Percentiles rank a stretch among this genome's conserved stretches.
Conservation (phyloP, 495 filamentous ascomycete genomes). For the Chaetomidium leptoderma region DNA sequence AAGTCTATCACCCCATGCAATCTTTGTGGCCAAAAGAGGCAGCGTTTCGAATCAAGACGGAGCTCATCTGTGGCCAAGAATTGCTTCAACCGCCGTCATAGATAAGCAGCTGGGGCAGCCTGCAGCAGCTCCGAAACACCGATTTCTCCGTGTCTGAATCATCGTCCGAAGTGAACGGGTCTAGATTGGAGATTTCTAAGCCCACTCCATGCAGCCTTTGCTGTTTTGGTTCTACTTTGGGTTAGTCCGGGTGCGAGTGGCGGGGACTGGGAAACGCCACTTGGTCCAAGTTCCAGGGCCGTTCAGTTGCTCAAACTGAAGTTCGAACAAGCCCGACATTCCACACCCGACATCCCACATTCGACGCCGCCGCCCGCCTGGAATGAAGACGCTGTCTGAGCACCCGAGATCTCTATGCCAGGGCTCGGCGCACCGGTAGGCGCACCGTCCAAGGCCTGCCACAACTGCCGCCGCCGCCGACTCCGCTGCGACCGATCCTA, state of each 20-base stretch:
- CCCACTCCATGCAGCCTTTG: constrained; percentile 10
- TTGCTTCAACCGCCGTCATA: too few species aligned
- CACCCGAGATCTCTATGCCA: constrained; percentile 8
- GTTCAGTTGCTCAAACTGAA: too few species aligned
- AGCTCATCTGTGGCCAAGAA: too few species aligned
- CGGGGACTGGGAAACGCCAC: background rate
- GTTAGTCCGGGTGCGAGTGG: background rate
- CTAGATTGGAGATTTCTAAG: too few species aligned
- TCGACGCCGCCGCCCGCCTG: background rate
- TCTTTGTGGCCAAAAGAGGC: background rate
- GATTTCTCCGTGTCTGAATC: too few species aligned
- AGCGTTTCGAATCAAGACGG: background rate
- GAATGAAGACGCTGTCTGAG: constrained; percentile 5
- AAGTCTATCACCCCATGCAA: background rate
- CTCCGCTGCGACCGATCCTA: constrained; percentile 52
- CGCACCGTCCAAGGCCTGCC: constrained; percentile 19
- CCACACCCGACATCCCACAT: too few species aligned
- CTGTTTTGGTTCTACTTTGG: constrained; percentile 3
- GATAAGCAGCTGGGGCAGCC: too few species aligned
- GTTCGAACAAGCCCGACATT: too few species aligned
- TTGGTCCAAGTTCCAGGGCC: background rate
- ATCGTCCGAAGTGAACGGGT: too few species aligned
- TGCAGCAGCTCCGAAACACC: too few species aligned
- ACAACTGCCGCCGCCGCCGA: constrained; percentile 47
- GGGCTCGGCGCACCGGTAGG: background rate